Conservation (phyloP, 805 yeast genomes). For the Monosporozyma siamensis region DNA sequence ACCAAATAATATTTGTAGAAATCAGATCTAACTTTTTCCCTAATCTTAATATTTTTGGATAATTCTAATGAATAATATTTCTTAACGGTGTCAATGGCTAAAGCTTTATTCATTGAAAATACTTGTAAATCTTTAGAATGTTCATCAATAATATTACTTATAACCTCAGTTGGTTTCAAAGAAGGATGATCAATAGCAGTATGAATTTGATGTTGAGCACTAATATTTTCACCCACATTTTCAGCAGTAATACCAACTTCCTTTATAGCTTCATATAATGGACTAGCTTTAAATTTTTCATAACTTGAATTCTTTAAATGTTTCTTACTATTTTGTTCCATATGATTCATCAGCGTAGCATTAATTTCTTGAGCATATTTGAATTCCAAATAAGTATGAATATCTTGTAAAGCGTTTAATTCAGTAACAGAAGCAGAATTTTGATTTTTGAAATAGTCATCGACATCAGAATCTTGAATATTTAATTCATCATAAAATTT, state of each 20-base stretch:
- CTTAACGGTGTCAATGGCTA: conserved; percentile 65
- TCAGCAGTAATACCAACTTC: conserved; percentile 72
- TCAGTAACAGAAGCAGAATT: conserved; percentile 53
- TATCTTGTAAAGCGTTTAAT: conserved; percentile 55
- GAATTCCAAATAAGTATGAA: conserved; percentile 75
- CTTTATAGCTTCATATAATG: conserved; percentile 53
- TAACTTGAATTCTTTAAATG: conserved; percentile 54
- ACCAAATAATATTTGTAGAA: conserved; percentile 56
- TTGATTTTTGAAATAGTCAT: conserved; percentile 47
- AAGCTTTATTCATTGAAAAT: conserved; percentile 43
- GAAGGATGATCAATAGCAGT: conserved; percentile 57
- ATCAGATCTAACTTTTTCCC: conserved; percentile 58
- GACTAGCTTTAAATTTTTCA: conserved; percentile 59
- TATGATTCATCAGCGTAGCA: conserved; percentile 25
- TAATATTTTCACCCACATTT: conserved; percentile 74
- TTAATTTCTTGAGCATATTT: conserved; percentile 41
- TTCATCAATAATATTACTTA: conserved; percentile 34
- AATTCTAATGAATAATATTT: conserved; percentile 72
- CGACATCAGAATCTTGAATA: conserved; percentile 48
- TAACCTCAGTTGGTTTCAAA: conserved; percentile 50
- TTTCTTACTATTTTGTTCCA: conserved; percentile 32
- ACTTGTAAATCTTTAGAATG: conserved; percentile 27
- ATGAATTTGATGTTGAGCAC: conserved; percentile 56
- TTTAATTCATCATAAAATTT: conserved; percentile 45
- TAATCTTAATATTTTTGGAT: conserved; percentile 68